These are phyloP conservation scores for Hanseniaspora taiwanica DNA, from an alignment of 805 yeast species.

Conservation along the genomic window DNA sequence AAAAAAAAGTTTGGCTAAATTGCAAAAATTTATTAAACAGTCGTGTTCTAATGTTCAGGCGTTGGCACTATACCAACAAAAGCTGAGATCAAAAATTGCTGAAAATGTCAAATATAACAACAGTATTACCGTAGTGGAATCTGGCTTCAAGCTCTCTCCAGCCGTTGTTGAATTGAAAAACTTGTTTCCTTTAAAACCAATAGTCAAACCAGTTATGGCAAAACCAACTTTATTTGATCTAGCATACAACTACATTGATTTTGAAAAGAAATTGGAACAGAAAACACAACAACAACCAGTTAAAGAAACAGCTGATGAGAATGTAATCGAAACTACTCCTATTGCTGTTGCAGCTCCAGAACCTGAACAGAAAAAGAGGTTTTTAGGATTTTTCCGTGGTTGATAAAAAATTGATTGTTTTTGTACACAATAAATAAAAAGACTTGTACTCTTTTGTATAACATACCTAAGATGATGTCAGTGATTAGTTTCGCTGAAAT, in stretches of 20 bases:
- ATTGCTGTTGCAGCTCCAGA: no score
- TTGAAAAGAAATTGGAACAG: conserved; percentile 19
- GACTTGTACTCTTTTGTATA: no score
- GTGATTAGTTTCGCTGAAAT: no score
- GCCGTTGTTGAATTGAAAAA: conserved; percentile 13
- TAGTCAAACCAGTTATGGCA: conserved; percentile 49
- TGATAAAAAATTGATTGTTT: conserved; percentile 3
- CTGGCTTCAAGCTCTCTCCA: conserved; percentile 9
- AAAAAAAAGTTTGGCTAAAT: conserved; percentile 32
- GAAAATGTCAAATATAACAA: conserved; percentile 6
- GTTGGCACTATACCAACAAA: conserved; percentile 24
- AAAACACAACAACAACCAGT: not conserved
- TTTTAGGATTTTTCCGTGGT: conserved; percentile 64
- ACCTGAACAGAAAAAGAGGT: conserved; percentile 44
- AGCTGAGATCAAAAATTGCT: conserved; percentile 6
- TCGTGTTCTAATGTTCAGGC: conserved; percentile 20
- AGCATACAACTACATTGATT: conserved; percentile 70
- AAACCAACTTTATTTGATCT: conserved; percentile 89
- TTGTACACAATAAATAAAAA: no score
- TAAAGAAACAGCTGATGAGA: conserved; percentile 11
- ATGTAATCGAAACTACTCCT: conserved; percentile 11
- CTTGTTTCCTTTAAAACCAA: conserved; percentile 23
- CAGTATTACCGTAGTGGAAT: conserved; percentile 28
- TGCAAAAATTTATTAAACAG: conserved; percentile 32
- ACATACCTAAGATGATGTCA: no score